Evolutionary conservation across 2,329 filamentous ascomycete species (phyloP), one percentile per base, ranked within the genome.

Genomic region (Fusarium verrucosum): DNA sequence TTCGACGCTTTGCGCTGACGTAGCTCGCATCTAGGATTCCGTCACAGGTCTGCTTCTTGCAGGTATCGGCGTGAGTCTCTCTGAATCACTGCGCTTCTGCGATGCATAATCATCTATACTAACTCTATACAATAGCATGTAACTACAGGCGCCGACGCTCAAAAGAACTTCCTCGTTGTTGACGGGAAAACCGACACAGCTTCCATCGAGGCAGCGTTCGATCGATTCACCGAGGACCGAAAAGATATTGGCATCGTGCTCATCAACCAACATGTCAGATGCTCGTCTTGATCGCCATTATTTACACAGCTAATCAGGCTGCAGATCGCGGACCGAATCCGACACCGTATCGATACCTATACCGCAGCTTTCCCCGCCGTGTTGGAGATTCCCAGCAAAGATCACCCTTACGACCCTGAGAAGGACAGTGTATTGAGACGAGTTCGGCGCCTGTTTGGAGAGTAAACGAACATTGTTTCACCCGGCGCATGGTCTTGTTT

Each of bases 141-240:
- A 65, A 96, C 93, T 16, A 85, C 90, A 50, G 90, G 92, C 8
- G 92, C 94, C 40, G 92, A 96, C 75, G 87, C 91, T 35, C 91
- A 97, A 76, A 96, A 97, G 83, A 99, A 99, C 84, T 99, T 97
- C 81, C 88, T 99, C 10, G 92, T 99, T 54, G 95, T 99, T 62
- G 94, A 99, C 78, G 82, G 80, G 76, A 98, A 98, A 84, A 99
- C 94, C 33, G 93, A 97, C 69, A 95, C 86, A 50, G 82, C 91
- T 4, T 83, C 91, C 55, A 97, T 99, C 74, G 95, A 98, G 79
- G 86, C 89, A 32, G 90, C 94, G 10, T 99, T 99, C 76, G 90
- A 96, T 66, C 85, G 85, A 68, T 98, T 97, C 78, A 97, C 93
- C 10, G 87, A 87, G 54, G 87, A 95, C 78, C 85, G 95, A 75